Evolutionary conservation across 768 basidiomycete genomes (phyloP).

Genomic region (Tulasnella sp.): DNA sequence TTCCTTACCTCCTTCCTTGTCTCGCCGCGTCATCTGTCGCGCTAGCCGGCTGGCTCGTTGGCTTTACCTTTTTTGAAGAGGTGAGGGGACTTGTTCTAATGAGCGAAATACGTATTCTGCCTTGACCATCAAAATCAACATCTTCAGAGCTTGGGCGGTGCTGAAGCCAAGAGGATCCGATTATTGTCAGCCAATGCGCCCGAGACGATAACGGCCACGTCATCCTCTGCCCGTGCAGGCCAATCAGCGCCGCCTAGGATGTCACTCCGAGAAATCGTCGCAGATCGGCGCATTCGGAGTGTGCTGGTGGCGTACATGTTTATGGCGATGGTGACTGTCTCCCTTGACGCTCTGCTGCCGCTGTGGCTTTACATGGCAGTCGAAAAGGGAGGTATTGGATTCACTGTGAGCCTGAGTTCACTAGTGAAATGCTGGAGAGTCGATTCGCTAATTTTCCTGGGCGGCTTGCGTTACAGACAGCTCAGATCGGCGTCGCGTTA

Average conservation of each 20-base stretch:
- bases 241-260: neutral
- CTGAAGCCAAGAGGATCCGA: too few species aligned
- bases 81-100: too few species aligned
- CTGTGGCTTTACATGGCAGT: constrained; percentile 19
- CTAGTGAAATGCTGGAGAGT: too few species aligned
- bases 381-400: constrained; percentile 16
- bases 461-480: neutral
- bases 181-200: too few species aligned
- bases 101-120: too few species aligned
- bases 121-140: too few species aligned
- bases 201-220: too few species aligned
- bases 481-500: constrained; percentile 13
- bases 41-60: neutral
- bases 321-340: constrained; percentile 14
- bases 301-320: constrained; percentile 16
- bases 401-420: constrained; percentile 15
- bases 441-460: neutral
- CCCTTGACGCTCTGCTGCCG: constrained; percentile 15
- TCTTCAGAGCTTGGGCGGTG: too few species aligned
- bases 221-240: too few species aligned
- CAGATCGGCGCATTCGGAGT: constrained; percentile 9
- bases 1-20: constrained; percentile 8
- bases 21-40: neutral
- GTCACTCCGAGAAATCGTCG: constrained; percentile 10
- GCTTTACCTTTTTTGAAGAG: constrained; percentile 6